These are phyloP conservation scores for Phytophthora fragariaefolia DNA, from an alignment of 352 stramenopile genomes.

Conservation along the genomic window DNA sequence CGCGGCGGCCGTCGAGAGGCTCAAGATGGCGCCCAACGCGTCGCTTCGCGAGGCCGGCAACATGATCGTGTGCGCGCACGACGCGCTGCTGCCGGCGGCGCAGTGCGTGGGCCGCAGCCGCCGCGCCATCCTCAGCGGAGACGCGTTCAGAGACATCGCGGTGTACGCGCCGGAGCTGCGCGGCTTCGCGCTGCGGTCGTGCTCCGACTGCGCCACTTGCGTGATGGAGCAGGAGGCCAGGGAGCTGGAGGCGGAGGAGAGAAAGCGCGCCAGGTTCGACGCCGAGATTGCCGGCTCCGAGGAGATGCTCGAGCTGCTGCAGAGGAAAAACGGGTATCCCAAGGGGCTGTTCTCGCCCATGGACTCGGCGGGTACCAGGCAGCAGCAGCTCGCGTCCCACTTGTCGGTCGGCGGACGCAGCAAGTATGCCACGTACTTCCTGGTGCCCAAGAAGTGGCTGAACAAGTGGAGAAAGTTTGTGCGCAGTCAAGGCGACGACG, in stretches of 20 bases:
- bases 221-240: slow-evolving; percentile 58
- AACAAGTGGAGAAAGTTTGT: slow-evolving; percentile 83
- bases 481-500: slow-evolving; percentile 59
- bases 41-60: slow-evolving; percentile 35
- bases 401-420: slow-evolving; percentile 57
- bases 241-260: slow-evolving; percentile 59
- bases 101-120: slow-evolving; percentile 69
- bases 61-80: slow-evolving; percentile 79
- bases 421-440: slow-evolving; percentile 69
- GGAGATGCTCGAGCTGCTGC: slow-evolving; percentile 69
- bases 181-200: slow-evolving; percentile 58
- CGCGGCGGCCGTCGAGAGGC: slow-evolving; percentile 5
- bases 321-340: slow-evolving; percentile 82
- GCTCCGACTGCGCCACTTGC: slow-evolving; percentile 66
- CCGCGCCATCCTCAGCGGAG: slow-evolving; percentile 60
- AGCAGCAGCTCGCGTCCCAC: slow-evolving; percentile 50
- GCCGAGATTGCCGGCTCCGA: slow-evolving; percentile 67
- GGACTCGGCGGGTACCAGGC: slow-evolving; percentile 18
- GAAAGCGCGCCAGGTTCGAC: slow-evolving; percentile 69
- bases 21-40: slow-evolving; percentile 27
- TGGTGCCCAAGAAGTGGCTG: slow-evolving; percentile 90
- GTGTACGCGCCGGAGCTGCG: slow-evolving; percentile 65
- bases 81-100: slow-evolving; percentile 53
- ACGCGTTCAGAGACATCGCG: slow-evolving; percentile 53
- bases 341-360: slow-evolving; percentile 79